Evolutionary conservation across 2,329 filamentous ascomycete species (phyloP), one percentile per base, ranked within the genome.

Genomic region (Cladophialophora bantiana): DNA sequence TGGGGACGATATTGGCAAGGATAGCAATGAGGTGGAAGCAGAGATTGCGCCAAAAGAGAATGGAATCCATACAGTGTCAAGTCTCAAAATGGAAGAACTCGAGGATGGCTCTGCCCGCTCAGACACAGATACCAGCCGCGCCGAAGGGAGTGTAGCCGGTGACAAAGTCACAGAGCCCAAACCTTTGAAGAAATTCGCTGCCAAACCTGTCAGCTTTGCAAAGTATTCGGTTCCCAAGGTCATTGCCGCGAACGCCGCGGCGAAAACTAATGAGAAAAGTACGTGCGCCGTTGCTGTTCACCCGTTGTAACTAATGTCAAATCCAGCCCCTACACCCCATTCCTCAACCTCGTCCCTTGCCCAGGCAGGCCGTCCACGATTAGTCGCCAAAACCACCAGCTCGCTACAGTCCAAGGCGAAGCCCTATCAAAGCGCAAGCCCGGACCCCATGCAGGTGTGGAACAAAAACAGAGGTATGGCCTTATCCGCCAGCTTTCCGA

Each of bases 381-480:
- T 89, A 64, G 86, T 89, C 61, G 87, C 87, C 42, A 90, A 90
- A 75, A 84, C 86, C 42, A 86, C 85, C 18, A 82, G 83, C 70
- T 82, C 81, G 32, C 76, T 84, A 64, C 80, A 83, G 67, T 83
- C 84, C 68, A 80, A 82, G 18, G 74, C 83, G 42, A 85, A 85
- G 66, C 72, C 82, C 31, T 79, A 79, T 57, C 77, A 83, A 64
- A 77, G 75, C 63, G 78, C 79, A 62, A 86, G 85, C n/a, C 87
- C 88, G 58, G 87, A 89, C 77, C 86, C 86, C n/a, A 88, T 83
- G 77, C 87, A 88, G 77, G 88, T 90, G 59, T 90, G 88, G 88
- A 90, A 90, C 75, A 89, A 88, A 78, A 90, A 89, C 74, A 83
- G 86, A 78, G 86, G 86, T 83, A 82, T 73, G 81, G 73, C 12